phyloP scores from a whole-genome alignment of 805 yeast genomes.

The Blastobotrys terrestris region DNA sequence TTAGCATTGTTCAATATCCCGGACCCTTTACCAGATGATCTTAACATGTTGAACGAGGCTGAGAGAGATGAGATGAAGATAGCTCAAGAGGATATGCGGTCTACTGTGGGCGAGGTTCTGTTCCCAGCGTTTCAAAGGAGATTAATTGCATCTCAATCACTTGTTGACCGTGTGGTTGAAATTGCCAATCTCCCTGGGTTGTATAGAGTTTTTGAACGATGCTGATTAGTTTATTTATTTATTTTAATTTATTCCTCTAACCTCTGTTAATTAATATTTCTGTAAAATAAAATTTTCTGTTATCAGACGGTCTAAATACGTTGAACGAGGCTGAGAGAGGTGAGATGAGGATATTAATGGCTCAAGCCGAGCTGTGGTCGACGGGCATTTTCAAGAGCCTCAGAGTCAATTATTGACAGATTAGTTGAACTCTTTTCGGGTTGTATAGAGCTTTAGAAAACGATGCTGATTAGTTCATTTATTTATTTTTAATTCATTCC shows the following conservation, averaged over 20 bases:
- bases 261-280: constrained; percentile 2
- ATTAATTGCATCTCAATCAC: constrained; percentile 54
- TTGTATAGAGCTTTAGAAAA: constrained; percentile 86
- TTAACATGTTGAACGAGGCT: constrained; percentile 17
- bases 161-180: constrained; percentile 59
- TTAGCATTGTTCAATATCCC: constrained; percentile 73
- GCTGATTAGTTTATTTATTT: constrained; percentile 35
- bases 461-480: constrained; percentile 57
- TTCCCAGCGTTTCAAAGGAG: constrained; percentile 61
- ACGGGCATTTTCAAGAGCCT: constrained; percentile 70
- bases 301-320: too few relatives aligned
- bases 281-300: too few relatives aligned
- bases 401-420: constrained; percentile 43
- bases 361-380: too few relatives aligned
- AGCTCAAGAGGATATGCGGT: constrained; percentile 28
- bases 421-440: constrained; percentile 85
- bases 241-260: neutral
- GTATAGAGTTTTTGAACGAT: constrained; percentile 88
- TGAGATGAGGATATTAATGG: too few relatives aligned
- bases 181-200: constrained; percentile 89
- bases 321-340: too few relatives aligned
- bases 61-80: constrained; percentile 20
- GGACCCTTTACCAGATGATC: constrained; percentile 37
- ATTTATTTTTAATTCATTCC: neutral
- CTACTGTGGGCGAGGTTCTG: constrained; percentile 47